Base-by-base conservation (phyloP, 345 rosid species). In the Salix arbutifolia region DNA sequence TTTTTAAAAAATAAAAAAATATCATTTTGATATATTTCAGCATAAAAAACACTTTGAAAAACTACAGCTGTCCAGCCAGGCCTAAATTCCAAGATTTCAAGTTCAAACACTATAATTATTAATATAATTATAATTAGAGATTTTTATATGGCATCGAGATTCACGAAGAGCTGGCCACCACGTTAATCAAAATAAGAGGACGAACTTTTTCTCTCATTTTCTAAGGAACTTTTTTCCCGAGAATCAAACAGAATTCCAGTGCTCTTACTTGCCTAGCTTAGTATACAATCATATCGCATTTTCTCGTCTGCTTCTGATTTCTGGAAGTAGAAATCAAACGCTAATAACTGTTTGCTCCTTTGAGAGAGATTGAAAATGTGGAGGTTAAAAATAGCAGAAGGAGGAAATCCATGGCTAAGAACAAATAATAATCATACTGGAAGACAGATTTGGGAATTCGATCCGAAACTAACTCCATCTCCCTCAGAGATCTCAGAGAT, bases 371-470 rank as follows among this genome's bases (percentile, higher is more conserved):
- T 68, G 68, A 76, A 71, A 84, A 95, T 95, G 99, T 95, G 99
- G 99, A 93, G 84, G 85, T 84, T 95, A 78, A 93, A 88, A 87
- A 83, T 91, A 73, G 94, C 94, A 1, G 94, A 90, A 71, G 99
- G 94, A 80, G 92, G 85, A 28, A 87, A 77, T 83, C 90, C 92
- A 28, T 93, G 97, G 97, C 86, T 95, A 26, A 80, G 91, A 79
- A 89, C 92, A 5, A 58, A 76, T 65, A 91, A 90, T 79, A 74
- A 88, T 79, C 96, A 95, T 74, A 85, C 83, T 13, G 98, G 99
- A 33, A 84, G 98, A 46, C 98, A 93, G 76, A 72, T 87, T 21
- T 96, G 99, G 98, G 98, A 92, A 84, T 93, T 96, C 40, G 95
- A 96, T 86, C 91, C 94, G 12, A 80, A 82, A 31, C 83, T 69